Conservation (phyloP, 106 monocot species). For the Allium sativum region DNA sequence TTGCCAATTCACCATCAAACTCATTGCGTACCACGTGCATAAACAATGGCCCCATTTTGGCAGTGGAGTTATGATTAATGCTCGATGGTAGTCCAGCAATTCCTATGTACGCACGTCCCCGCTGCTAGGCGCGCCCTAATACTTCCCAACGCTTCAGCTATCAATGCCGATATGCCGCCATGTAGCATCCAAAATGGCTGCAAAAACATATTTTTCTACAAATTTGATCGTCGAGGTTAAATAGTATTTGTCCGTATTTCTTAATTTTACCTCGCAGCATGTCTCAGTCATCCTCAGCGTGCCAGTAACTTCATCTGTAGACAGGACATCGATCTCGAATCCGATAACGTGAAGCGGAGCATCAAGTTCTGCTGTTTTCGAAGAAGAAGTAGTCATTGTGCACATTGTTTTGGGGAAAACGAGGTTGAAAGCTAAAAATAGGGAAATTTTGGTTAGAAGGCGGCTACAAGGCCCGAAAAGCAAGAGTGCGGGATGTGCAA, state of each 20-base stretch:
- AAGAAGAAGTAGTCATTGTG: not conserved
- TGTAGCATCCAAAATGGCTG: conserved; percentile 83
- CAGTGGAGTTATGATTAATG: conserved; percentile 72
- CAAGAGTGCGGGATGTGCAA: too few species aligned
- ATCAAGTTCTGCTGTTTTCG: conserved; percentile 47
- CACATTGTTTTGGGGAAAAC: too few species aligned
- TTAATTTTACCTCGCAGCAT: conserved; percentile 51
- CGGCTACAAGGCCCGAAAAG: too few species aligned
- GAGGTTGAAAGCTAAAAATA: too few species aligned
- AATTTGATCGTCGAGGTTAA: too few species aligned
- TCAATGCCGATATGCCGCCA: conserved; percentile 76
- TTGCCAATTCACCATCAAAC: too few species aligned
- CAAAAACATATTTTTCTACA: too few species aligned
- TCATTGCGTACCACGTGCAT: conserved; percentile 30
- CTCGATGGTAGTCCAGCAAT: conserved; percentile 82
- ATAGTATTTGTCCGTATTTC: too few species aligned
- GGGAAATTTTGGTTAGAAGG: too few species aligned
- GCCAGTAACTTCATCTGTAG: conserved; percentile 41
- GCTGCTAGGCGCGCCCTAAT: conserved; percentile 74
- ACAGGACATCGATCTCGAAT: conserved; percentile 51
- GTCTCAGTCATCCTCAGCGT: conserved; percentile 32
- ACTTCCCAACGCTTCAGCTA: conserved; percentile 78
- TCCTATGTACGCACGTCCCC: conserved; percentile 26
- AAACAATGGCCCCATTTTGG: conserved; percentile 41
- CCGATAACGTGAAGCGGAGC: conserved; percentile 44